phyloP scores from a whole-genome alignment of 345 rosid genomes.

The Bretschneidera sinensis region DNA sequence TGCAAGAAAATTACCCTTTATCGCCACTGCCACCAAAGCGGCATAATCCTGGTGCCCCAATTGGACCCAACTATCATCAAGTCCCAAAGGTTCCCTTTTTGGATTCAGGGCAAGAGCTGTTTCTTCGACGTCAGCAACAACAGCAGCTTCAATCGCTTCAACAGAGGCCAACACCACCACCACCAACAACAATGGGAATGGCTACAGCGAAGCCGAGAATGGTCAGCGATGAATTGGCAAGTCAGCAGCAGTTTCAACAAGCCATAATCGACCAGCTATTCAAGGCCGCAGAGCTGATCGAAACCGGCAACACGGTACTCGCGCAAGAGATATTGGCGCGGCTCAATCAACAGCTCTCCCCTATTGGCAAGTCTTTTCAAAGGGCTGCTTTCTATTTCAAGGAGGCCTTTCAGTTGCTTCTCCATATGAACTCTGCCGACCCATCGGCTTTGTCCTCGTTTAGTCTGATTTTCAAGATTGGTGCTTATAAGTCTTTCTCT shows the following conservation, averaged over 20 bases:
- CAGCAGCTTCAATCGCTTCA: conserved; percentile 44
- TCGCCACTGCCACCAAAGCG: conserved; percentile 49
- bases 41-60: conserved; percentile 31
- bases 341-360: conserved; percentile 99
- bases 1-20: conserved; percentile 44
- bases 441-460: conserved; percentile 32
- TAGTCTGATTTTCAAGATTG: conserved; percentile 61
- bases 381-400: conserved; percentile 78
- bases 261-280: conserved; percentile 66
- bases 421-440: conserved; percentile 26
- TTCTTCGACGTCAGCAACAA: conserved; percentile 34
- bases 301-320: conserved; percentile 67
- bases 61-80: conserved; percentile 28
- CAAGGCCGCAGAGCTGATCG: conserved; percentile 88
- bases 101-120: conserved; percentile 45
- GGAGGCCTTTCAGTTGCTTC: conserved; percentile 66
- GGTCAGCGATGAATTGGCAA: conserved; percentile 39
- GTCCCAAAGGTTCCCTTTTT: conserved; percentile 30
- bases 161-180: conserved; percentile 24
- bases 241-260: conserved; percentile 67
- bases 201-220: conserved; percentile 30
- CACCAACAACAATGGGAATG: conserved; percentile 21
- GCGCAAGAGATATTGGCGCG: conserved; percentile 99
- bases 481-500: conserved; percentile 81
- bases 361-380: conserved; percentile 63